phyloP scores from a whole-genome alignment of 2,329 filamentous ascomycete genomes.

The Aspergillus hiratsukae region DNA sequence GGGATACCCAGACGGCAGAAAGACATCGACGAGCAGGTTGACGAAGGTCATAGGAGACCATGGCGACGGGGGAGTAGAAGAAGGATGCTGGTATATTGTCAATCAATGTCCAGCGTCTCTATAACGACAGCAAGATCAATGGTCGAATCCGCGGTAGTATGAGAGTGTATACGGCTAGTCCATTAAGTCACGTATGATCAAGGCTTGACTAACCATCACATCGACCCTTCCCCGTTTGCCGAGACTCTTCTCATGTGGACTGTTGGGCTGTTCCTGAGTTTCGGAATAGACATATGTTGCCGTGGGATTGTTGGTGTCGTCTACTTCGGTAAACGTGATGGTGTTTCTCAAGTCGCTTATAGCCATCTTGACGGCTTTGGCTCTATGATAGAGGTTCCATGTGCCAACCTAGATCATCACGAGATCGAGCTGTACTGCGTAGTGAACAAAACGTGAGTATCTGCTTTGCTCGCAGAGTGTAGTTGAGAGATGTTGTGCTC shows the following conservation, averaged over 20 bases:
- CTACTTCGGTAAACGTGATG: conserved; percentile 34
- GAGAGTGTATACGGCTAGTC: neutral
- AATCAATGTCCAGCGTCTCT: neutral
- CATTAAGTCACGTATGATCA: neutral
- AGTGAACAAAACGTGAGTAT: neutral
- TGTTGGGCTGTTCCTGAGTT: conserved; percentile 7
- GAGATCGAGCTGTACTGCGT: neutral
- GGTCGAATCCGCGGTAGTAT: neutral
- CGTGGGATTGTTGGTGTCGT: conserved; percentile 48
- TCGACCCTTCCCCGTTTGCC: conserved; percentile 40
- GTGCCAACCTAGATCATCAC: neutral
- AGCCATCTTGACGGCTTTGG: conserved; percentile 10
- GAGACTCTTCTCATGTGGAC: conserved; percentile 1
- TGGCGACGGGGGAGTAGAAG: conserved; percentile 13
- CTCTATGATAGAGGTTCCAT: neutral
- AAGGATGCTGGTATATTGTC: conserved; percentile 8
- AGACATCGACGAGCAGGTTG: conserved; percentile 60
- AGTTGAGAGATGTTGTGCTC: neutral
- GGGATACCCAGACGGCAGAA: conserved; percentile 83
- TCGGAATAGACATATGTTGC: conserved; percentile 48
- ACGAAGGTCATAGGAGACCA: conserved; percentile 24
- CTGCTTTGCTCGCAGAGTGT: neutral
- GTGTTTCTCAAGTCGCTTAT: conserved; percentile 4
- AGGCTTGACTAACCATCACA: conserved; percentile 30
- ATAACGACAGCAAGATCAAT: neutral